Conservation (phyloP, 2,329 filamentous ascomycete genomes). For the Colletotrichum higginsianum region DNA sequence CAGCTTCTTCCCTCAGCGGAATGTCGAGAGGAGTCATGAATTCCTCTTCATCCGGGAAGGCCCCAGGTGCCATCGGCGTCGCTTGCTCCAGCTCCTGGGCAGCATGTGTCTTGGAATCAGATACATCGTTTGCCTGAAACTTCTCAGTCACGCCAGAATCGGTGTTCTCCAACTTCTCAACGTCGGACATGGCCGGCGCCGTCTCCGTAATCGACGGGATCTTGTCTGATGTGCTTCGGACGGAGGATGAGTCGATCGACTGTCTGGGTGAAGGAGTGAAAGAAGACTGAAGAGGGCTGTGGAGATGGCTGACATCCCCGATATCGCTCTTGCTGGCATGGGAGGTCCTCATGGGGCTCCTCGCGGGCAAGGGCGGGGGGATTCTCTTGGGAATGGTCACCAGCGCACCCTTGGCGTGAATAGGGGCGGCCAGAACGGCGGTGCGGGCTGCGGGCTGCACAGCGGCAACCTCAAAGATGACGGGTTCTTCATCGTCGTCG, state of each 20-base stretch:
- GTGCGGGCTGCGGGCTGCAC: conserved; percentile 69
- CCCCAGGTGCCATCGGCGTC: conserved; percentile 36
- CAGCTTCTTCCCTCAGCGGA: conserved; percentile 29
- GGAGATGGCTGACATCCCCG: conserved; percentile 68
- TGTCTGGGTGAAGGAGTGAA: conserved; percentile 52
- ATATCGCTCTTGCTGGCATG: conserved; percentile 69
- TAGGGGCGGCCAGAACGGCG: conserved; percentile 73
- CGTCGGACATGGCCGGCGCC: conserved; percentile 17
- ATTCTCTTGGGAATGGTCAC: conserved; percentile 88
- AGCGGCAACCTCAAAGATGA: conserved; percentile 78
- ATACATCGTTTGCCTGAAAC: conserved; percentile 9
- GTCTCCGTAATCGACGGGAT: conserved; percentile 38
- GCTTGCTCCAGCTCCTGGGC: conserved; percentile 20
- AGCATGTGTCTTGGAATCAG: conserved; percentile 6
- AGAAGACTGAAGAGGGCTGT: conserved; percentile 66
- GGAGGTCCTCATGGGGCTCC: conserved; percentile 79
- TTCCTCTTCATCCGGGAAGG: conserved; percentile 32
- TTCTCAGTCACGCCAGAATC: conserved; percentile 1
- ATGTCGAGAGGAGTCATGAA: conserved; percentile 29
- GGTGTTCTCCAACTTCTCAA: conserved; percentile 5
- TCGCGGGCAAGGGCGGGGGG: conserved; percentile 82
- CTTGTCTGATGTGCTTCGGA: conserved; percentile 38
- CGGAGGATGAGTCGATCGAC: conserved; percentile 42
- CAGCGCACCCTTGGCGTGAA: conserved; percentile 81
- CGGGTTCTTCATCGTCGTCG: conserved; percentile 72